Base-by-base conservation (phyloP, 768 basidiomycete genomes). In the Boletus vermiculosoides region DNA sequence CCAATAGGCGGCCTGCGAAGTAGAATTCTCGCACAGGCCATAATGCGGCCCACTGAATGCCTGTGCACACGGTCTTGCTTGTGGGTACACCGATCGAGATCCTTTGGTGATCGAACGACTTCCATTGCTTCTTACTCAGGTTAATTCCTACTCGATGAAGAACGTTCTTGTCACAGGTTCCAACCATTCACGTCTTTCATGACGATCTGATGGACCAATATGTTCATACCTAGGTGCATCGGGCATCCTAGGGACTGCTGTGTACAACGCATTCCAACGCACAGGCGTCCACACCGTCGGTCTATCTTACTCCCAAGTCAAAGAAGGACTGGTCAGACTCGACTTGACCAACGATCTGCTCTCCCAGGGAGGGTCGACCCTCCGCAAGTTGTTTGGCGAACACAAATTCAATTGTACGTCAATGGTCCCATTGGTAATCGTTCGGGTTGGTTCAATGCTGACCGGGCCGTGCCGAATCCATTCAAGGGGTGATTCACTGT, bases 401-500 rank as follows among this genome's bases (percentile, higher is more conserved):
- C 79, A 83, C 70, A 80, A 80, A 54, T 90, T 92, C 0, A 74
- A 87, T 54, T 92, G 92, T 92, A 71, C 65, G 87, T 78, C 31
- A 20, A 47, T 41, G 40, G 12, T 22, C 13, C 34, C 18, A 13
- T n/a, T 13, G 5, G 5, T 8, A 16, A 18, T 4, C 2, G 11
- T 2, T n/a, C n/a, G 28, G 34, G 22, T 48, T 52, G 37, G 37
- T 47, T 50, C 23, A 28, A n/a, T 42, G 33, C 54, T 56, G 49
- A 64, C 25, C 6, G 28, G 28, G 25, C 61, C 31, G 11, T 18
- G 41, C 28, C 22, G 18, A 46, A 36, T 54, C 23, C 12, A 41
- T 55, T 42, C 63, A 66, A 89, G 87, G 88, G 85, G 84, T 98
- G 39, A 85, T 98, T 16, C 96, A 98, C 67, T 97, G 94, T 66